phyloP scores from a whole-genome alignment of 768 basidiomycete genomes.

The Naganishia onofrii region DNA sequence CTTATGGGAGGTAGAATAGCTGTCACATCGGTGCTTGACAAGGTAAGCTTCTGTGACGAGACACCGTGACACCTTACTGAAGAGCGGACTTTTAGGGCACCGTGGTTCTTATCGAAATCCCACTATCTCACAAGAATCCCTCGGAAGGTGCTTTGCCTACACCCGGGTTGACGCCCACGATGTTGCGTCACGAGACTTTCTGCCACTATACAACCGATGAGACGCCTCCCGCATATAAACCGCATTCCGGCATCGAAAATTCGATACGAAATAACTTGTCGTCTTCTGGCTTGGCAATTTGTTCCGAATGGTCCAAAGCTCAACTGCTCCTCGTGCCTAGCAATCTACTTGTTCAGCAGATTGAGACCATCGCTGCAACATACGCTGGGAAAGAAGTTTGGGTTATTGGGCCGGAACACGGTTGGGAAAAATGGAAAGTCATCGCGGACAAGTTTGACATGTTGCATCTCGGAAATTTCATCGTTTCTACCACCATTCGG shows the following conservation, averaged over 20 bases:
- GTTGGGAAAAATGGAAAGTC: neutral
- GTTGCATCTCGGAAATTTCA: neutral
- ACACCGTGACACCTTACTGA: neutral
- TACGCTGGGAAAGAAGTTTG: constrained; percentile 1
- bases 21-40: neutral
- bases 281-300: neutral
- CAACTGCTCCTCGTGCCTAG: neutral
- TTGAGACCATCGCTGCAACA: neutral
- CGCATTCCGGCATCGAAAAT: neutral
- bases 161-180: neutral
- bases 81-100: neutral
- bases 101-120: constrained; percentile 3
- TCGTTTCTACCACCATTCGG: neutral
- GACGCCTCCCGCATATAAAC: neutral
- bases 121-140: neutral
- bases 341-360: neutral
- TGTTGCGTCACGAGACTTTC: neutral
- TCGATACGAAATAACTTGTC: neutral
- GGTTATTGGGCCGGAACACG: neutral
- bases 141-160: neutral
- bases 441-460: constrained; percentile 6
- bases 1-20: constrained; percentile 14
- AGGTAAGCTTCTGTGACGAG: neutral
- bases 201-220: neutral
- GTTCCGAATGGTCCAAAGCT: neutral